phyloP scores from a whole-genome alignment of 345 rosid species.

The Moricandia arvensis region DNA sequence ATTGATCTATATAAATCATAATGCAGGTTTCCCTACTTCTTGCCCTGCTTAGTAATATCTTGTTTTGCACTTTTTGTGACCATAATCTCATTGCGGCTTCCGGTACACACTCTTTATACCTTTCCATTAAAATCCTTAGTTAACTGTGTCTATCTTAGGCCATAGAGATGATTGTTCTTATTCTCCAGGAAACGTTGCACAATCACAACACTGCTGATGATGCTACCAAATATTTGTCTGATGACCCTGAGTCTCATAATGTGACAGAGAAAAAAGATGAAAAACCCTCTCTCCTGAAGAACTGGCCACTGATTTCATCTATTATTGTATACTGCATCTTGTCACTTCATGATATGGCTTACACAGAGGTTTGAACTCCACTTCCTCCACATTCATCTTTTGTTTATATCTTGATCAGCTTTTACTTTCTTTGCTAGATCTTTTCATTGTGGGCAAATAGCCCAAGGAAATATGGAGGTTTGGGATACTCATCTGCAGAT shows the following conservation, averaged over 20 bases:
- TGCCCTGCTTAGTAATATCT: constrained; percentile 69
- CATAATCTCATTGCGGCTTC: constrained; percentile 59
- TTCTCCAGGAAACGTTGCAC: constrained; percentile 71
- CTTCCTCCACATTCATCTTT: constrained; percentile 13
- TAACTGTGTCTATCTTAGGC: constrained; percentile 9
- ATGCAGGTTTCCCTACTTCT: constrained; percentile 79
- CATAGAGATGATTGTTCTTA: constrained; percentile 17
- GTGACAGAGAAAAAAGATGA: constrained; percentile 23
- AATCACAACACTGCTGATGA: constrained; percentile 41
- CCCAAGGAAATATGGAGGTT: constrained; percentile 66
- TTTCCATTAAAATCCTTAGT: background rate
- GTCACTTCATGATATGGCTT: constrained; percentile 96
- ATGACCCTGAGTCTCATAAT: constrained; percentile 33
- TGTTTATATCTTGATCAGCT: background rate
- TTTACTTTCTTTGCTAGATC: constrained; percentile 41
- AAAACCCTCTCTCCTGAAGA: constrained; percentile 47
- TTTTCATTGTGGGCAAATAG: constrained; percentile 92
- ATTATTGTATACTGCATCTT: constrained; percentile 78
- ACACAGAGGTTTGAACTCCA: constrained; percentile 59
- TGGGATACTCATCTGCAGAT: constrained; percentile 57
- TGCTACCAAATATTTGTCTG: constrained; percentile 40
- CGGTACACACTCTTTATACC: constrained; percentile 44
- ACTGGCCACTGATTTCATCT: constrained; percentile 94
- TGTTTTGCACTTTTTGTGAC: constrained; percentile 59
- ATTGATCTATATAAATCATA: constrained; percentile 6